Evolutionary conservation across 2,329 filamentous ascomycete genomes (phyloP).

Genomic region (Epichloe coenophiala): DNA sequence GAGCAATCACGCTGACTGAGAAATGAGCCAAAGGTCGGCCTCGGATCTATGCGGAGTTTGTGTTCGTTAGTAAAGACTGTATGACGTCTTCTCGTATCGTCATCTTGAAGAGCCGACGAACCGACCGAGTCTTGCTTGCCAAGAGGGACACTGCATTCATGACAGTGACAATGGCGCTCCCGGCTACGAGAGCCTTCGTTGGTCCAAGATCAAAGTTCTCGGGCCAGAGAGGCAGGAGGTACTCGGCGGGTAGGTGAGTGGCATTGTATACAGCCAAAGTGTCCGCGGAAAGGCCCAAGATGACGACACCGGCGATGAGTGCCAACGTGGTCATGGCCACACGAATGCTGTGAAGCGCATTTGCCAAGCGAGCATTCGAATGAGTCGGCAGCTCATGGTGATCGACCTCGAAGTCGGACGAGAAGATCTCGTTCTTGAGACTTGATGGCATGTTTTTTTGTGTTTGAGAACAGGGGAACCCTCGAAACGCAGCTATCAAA

Average conservation of each 20-base stretch:
- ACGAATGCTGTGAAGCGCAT: conserved; percentile 29
- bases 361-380: conserved; percentile 25
- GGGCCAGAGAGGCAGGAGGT: conserved; percentile 44
- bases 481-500: too few species aligned
- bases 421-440: conserved; percentile 26
- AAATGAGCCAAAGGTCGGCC: conserved; percentile 9
- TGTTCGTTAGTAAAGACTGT: background rate
- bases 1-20: conserved; percentile 13
- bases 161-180: conserved; percentile 34
- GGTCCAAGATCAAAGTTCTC: conserved; percentile 41
- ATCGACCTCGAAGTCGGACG: conserved; percentile 37
- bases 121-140: conserved; percentile 33
- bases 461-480: too few species aligned
- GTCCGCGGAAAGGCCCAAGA: conserved; percentile 41
- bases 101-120: conserved; percentile 15
- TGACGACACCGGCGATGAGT: conserved; percentile 35
- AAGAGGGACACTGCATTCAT: conserved; percentile 34
- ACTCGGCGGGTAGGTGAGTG: conserved; percentile 34
- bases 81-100: background rate
- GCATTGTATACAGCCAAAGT: conserved; percentile 40
- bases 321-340: conserved; percentile 35
- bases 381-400: conserved; percentile 22
- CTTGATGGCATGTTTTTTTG: conserved; percentile 12
- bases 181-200: conserved; percentile 39
- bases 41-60: conserved; percentile 8